Conservation (phyloP, 805 yeast genomes). For the Lachancea sp. region DNA sequence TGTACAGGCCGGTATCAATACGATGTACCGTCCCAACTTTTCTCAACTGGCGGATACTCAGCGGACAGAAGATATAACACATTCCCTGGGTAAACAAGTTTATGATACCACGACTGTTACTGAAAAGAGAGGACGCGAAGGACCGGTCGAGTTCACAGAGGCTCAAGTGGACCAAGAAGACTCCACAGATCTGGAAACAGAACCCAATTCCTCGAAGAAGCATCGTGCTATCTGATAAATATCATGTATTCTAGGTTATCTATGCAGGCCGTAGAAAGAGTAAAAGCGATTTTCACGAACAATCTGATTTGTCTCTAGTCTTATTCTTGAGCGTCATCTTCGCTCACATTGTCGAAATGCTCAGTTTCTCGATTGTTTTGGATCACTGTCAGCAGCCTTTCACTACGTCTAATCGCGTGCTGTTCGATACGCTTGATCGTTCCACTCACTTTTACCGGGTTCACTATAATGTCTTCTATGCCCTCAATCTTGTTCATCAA, state of each 20-base stretch:
- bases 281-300: too few species aligned
- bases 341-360: slow-evolving; percentile 14
- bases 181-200: not conserved
- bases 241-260: not conserved
- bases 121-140: slow-evolving; percentile 22
- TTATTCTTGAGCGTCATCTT: slow-evolving; percentile 13
- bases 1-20: slow-evolving; percentile 44
- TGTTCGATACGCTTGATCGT: slow-evolving; percentile 81
- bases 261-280: slow-evolving; percentile 7
- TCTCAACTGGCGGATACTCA: slow-evolving; percentile 11
- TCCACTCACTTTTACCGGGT: slow-evolving; percentile 71
- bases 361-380: slow-evolving; percentile 8
- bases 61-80: slow-evolving; percentile 10
- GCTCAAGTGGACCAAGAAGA: slow-evolving; percentile 16
- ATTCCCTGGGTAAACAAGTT: slow-evolving; percentile 9
- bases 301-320: too few species aligned
- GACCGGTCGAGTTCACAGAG: slow-evolving; percentile 45
- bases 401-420: slow-evolving; percentile 47
- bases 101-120: slow-evolving; percentile 10
- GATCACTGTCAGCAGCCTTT: slow-evolving; percentile 16
- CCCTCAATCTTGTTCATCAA: slow-evolving; percentile 48
- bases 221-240: not conserved
- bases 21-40: slow-evolving; percentile 41
- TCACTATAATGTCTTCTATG: slow-evolving; percentile 42
- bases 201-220: not conserved